phyloP scores from a whole-genome alignment of 176 grass and related monocot species.

The Oryza punctata region DNA sequence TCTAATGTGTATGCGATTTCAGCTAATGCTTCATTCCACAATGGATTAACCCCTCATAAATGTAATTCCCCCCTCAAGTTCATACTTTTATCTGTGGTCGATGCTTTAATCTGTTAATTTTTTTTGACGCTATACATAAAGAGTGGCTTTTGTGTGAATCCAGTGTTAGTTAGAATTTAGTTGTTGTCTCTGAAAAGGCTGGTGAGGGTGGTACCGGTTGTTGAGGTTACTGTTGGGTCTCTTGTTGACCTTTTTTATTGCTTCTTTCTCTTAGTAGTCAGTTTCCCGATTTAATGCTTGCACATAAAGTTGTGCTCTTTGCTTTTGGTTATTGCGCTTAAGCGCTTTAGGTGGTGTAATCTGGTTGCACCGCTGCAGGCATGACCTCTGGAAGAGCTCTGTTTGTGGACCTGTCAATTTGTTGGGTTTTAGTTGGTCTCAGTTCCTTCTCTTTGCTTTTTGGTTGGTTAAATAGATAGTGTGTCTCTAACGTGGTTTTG shows the following conservation, averaged over 20 bases:
- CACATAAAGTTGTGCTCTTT: constrained; percentile 24
- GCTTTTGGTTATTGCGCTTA: neutral
- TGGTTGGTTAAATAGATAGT: constrained; percentile 30
- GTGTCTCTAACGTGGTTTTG: neutral
- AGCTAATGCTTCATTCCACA: neutral
- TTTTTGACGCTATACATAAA: constrained; percentile 19
- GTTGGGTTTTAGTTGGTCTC: constrained; percentile 5
- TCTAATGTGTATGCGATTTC: neutral
- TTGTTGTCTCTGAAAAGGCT: constrained; percentile 19
- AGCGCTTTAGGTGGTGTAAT: neutral
- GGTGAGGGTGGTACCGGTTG: constrained; percentile 1
- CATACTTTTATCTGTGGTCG: neutral
- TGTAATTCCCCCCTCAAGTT: neutral
- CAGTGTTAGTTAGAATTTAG: constrained; percentile 18
- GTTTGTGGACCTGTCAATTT: neutral
- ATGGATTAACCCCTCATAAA: neutral
- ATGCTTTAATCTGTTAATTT: neutral
- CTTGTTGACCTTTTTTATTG: constrained; percentile 13
- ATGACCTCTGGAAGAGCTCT: constrained; percentile 8
- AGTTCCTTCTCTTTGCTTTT: constrained; percentile 31
- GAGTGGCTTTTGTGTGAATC: constrained; percentile 17
- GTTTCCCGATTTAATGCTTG: constrained; percentile 19
- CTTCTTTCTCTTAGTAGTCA: neutral
- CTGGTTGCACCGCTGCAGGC: neutral
- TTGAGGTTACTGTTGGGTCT: constrained; percentile 29